phyloP scores from a whole-genome alignment of 352 stramenopile species.

The Phytophthora multivora region DNA sequence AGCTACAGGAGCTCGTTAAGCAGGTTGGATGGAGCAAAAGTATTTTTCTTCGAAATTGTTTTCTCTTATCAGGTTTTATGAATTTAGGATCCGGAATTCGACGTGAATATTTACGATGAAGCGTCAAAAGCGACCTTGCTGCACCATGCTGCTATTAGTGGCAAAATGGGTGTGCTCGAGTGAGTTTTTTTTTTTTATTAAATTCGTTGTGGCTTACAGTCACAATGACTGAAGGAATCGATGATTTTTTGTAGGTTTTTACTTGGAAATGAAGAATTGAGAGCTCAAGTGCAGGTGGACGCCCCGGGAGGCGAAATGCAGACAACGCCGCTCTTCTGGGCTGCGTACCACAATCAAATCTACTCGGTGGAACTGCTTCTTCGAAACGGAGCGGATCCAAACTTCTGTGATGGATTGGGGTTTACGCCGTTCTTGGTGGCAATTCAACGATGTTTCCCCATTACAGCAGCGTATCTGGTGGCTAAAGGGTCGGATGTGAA shows the following conservation, averaged over 20 bases:
- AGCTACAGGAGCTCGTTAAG: conserved; percentile 62
- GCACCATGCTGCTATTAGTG: conserved; percentile 81
- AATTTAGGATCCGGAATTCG: conserved; percentile 48
- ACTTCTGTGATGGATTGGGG: conserved; percentile 52
- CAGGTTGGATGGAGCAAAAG: conserved; percentile 30
- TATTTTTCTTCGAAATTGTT: conserved; percentile 1
- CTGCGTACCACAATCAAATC: conserved; percentile 76
- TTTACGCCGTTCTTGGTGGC: conserved; percentile 71
- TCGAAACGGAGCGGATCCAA: conserved; percentile 58
- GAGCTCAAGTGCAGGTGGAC: conserved; percentile 48
- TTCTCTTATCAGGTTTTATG: not conserved
- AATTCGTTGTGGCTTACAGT: not conserved
- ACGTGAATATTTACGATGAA: conserved; percentile 62
- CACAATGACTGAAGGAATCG: not conserved
- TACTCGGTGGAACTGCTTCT: conserved; percentile 79
- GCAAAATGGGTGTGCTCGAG: conserved; percentile 79
- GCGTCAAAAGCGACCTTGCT: conserved; percentile 66
- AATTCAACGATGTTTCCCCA: conserved; percentile 76
- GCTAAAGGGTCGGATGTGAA: conserved; percentile 77
- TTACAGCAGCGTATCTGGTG: conserved; percentile 77
- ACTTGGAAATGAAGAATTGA: conserved; percentile 43
- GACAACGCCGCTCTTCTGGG: conserved; percentile 82
- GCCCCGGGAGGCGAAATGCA: conserved; percentile 55
- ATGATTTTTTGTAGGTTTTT: conserved; percentile 45
- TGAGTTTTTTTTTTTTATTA: conserved; percentile 24